Evolutionary conservation across 1,284 basidiomycete species (phyloP).

Genomic region (Sparassis latifolia): DNA sequence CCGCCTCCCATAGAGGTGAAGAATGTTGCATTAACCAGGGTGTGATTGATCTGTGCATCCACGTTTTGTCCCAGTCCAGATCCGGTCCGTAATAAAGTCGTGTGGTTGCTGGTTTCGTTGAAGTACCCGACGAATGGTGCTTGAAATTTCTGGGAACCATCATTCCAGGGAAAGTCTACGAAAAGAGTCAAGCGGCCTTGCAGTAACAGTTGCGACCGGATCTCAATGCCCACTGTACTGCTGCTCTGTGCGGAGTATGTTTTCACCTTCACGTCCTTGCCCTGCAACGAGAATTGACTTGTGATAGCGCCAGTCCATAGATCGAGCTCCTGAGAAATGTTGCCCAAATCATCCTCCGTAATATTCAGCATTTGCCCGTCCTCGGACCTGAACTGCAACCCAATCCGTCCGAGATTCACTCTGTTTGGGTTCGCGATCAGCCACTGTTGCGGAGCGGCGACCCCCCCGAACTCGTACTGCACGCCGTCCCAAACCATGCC

Average conservation of each 20-base stretch:
- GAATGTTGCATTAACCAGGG: conserved; percentile 35
- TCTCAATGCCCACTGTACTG: conserved; percentile 34
- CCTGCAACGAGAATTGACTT: conserved; percentile 37
- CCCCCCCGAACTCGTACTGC: conserved; percentile 47
- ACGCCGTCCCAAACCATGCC: conserved; percentile 48
- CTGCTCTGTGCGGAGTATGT: conserved; percentile 35
- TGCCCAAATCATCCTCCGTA: conserved; percentile 32
- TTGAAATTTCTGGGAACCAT: conserved; percentile 46
- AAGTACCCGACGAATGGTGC: conserved; percentile 52
- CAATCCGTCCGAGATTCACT: conserved; percentile 46
- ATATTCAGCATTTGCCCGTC: conserved; percentile 27
- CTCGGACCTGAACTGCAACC: conserved; percentile 36
- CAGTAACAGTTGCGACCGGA: conserved; percentile 36
- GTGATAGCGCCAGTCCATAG: conserved; percentile 49
- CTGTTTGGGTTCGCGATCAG: conserved; percentile 53
- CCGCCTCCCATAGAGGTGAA: conserved; percentile 37
- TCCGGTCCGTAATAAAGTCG: conserved; percentile 29
- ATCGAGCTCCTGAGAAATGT: conserved; percentile 39
- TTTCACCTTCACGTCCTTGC: conserved; percentile 30
- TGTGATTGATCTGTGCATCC: conserved; percentile 36
- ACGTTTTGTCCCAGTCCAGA: conserved; percentile 16
- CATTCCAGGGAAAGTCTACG: conserved; percentile 60
- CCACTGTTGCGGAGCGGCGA: conserved; percentile 44
- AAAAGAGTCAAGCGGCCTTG: conserved; percentile 40
- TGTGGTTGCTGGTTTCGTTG: conserved; percentile 41